phyloP scores from a whole-genome alignment of 768 basidiomycete genomes.

The Podaxis mareebaensis region DNA sequence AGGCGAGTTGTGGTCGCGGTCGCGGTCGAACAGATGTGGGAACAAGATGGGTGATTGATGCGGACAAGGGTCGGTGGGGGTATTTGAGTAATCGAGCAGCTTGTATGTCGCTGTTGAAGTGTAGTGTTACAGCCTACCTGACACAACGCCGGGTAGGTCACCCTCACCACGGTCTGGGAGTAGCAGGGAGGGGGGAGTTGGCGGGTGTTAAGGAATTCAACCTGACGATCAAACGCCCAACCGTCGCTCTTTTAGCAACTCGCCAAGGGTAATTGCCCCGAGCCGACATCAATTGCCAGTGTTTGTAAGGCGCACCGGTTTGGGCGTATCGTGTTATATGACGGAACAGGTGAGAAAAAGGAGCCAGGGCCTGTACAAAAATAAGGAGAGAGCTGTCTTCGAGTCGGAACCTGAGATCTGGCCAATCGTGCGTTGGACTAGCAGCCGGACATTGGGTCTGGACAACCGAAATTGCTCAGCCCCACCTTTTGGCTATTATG shows the following conservation, averaged over 20 bases:
- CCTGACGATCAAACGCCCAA: slow-evolving; percentile 14
- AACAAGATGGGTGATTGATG: slow-evolving; percentile 14
- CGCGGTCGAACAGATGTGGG: slow-evolving; percentile 14
- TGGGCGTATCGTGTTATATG: not conserved
- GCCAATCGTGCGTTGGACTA: not conserved
- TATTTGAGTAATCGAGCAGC: not conserved
- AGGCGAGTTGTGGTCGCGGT: slow-evolving; percentile 7
- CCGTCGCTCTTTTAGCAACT: slow-evolving; percentile 13
- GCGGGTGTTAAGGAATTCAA: slow-evolving; percentile 12
- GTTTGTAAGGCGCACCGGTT: slow-evolving; percentile 5
- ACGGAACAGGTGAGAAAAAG: slow-evolving; percentile 8
- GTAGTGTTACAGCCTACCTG: slow-evolving; percentile 14
- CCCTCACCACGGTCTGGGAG: not conserved
- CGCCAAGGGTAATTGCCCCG: not conserved
- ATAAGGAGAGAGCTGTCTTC: not conserved
- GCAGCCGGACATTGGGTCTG: not conserved
- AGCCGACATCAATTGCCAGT: not conserved
- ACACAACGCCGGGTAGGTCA: slow-evolving; percentile 9
- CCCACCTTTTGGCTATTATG: slow-evolving; percentile 4
- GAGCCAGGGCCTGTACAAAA: slow-evolving; percentile 2
- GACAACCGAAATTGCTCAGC: slow-evolving; percentile 5
- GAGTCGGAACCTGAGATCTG: slow-evolving; percentile 8
- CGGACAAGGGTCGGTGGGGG: slow-evolving; percentile 12
- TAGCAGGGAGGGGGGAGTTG: slow-evolving; percentile 2
- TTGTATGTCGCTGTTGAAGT: slow-evolving; percentile 8